phyloP scores from a whole-genome alignment of 2,329 filamentous ascomycete species.

The Acrodontium crateriforme region DNA sequence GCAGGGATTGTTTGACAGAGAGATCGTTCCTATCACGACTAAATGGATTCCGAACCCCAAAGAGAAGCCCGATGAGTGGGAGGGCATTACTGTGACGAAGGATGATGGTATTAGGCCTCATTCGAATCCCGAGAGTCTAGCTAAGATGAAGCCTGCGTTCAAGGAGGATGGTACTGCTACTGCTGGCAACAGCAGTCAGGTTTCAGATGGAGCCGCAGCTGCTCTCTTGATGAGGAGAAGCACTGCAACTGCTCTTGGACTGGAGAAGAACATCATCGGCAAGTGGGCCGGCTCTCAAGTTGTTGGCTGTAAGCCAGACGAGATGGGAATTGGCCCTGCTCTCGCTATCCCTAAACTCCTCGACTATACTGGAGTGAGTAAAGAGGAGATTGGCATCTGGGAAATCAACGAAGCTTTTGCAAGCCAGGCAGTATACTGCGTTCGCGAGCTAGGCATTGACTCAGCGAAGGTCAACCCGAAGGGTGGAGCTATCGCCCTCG shows the following conservation, averaged over 20 bases:
- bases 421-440: conserved; percentile 52
- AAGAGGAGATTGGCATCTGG: conserved; percentile 66
- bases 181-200: conserved; percentile 73
- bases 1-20: conserved; percentile 55
- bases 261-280: conserved; percentile 57
- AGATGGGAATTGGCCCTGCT: conserved; percentile 88
- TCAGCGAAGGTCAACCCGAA: conserved; percentile 72
- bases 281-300: conserved; percentile 69
- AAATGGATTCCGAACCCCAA: conserved; percentile 51
- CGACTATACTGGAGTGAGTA: conserved; percentile 50
- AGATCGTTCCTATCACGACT: conserved; percentile 72
- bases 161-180: conserved; percentile 60
- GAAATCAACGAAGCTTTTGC: conserved; percentile 82
- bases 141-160: conserved; percentile 76
- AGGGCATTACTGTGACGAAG: conserved; percentile 52
- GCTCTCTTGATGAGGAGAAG: conserved; percentile 73
- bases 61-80: conserved; percentile 33
- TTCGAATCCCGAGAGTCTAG: conserved; percentile 55
- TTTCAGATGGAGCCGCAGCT: conserved; percentile 78
- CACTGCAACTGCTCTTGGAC: conserved; percentile 59
- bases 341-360: conserved; percentile 74
- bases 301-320: conserved; percentile 69
- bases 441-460: conserved; percentile 56
- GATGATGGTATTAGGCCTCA: conserved; percentile 73
- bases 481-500: conserved; percentile 86